Evolutionary conservation across 1,284 basidiomycete genomes (phyloP).

Genomic region (Trametes pubescens): DNA sequence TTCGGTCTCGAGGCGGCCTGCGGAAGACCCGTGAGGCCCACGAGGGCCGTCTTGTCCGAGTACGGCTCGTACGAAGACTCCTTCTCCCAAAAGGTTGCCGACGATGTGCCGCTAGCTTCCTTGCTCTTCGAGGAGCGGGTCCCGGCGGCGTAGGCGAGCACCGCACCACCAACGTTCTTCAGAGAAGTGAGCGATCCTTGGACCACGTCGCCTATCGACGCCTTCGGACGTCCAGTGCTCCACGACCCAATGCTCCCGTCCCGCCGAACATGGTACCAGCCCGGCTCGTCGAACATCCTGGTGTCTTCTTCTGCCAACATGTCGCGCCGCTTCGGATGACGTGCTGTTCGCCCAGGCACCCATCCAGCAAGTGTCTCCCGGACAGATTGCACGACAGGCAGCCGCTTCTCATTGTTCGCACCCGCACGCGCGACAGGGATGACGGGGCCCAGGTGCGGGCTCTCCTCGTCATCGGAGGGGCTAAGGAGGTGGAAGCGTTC

Average conservation of each 20-base stretch:
- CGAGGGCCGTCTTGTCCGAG: conserved; percentile 51
- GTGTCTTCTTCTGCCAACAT: conserved; percentile 83
- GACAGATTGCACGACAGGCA: conserved; percentile 37
- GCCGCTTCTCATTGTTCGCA: conserved; percentile 36
- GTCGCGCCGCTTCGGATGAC: conserved; percentile 55
- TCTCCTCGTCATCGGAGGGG: conserved; percentile 48
- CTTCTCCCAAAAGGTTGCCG: conserved; percentile 51
- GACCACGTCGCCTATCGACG: conserved; percentile 41
- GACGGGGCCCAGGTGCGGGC: conserved; percentile 37
- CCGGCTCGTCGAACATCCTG: conserved; percentile 51
- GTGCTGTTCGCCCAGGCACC: conserved; percentile 36
- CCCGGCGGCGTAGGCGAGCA: conserved; percentile 45
- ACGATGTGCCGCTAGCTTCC: conserved; percentile 42
- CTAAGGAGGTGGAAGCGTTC: conserved; percentile 54
- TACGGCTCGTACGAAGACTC: conserved; percentile 51
- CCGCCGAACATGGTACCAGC: conserved; percentile 33
- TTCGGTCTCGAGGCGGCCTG: conserved; percentile 41
- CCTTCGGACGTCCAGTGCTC: conserved; percentile 37
- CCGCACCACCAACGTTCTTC: conserved; percentile 52
- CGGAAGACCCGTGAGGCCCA: conserved; percentile 38
- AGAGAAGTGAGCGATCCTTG: conserved; percentile 53
- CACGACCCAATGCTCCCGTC: conserved; percentile 42
- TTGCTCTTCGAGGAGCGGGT: conserved; percentile 45
- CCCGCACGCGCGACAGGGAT: conserved; percentile 40
- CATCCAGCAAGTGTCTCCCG: conserved; percentile 37